Base-by-base conservation (phyloP, 179 eudicot genomes). In the Vitellaria paradoxa region DNA sequence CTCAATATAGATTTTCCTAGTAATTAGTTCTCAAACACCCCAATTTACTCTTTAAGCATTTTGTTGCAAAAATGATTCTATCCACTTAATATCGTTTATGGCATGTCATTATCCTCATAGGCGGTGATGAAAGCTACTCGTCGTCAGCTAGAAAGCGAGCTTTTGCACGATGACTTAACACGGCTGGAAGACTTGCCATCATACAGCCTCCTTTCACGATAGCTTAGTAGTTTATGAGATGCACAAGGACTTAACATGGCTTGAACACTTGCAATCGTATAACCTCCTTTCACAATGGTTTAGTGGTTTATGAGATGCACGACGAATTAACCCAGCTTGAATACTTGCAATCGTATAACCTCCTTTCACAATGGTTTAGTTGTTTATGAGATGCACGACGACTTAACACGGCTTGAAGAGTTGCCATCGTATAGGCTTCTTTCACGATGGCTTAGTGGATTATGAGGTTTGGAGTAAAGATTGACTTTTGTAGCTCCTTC, bases 51-150 rank as follows among this genome's bases (percentile, higher is more conserved):
- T 53, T 53, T 10, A 3, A 53, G 57, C 57, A 15, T 15, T 56
- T n/a, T 56, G 20, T 20, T 20, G 15, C 18, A 9, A n/a, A 30
- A 9, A 65, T 30, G 14, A 6, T 14, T 66, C 7, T 40, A 15
- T 53, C 14, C 3, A 0, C 57, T 10, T 12, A 42, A 20, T 21
- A 47, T 21, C 30, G 2, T 55, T 37, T 56, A 5, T 56, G 23
- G 53, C 17, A 13, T 59, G 45, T 23, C 40, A 42, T 80, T 62
- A 57, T 60, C 24, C n/a, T 47, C 59, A 74, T 77, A 93, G 97
- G 64, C 96, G 46, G 97, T 93, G 83, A 93, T 93, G 97, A 93
- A 93, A 86, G 87, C 97, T 40, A 91, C 97, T 23, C 92, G 96
- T 17, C 89, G 91, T 45, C 92, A 90, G 78, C 94, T 93, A 76